These are phyloP conservation scores for Teratosphaeria pseudoeucalypti DNA, from an alignment of 2,329 filamentous ascomycete species.

Conservation along the genomic window DNA sequence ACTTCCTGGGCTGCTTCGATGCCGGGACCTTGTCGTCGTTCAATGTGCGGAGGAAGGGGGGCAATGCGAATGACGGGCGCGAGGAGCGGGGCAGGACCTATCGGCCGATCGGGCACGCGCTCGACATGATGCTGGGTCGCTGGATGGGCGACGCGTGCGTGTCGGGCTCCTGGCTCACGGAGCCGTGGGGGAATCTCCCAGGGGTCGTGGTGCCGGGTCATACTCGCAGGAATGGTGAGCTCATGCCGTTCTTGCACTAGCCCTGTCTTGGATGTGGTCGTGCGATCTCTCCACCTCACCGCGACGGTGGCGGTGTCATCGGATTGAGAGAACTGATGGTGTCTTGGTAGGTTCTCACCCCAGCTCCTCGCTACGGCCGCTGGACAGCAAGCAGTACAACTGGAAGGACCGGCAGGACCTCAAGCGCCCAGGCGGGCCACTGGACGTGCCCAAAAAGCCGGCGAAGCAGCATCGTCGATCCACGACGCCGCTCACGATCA, in stretches of 20 bases:
- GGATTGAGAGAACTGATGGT: too few relatives aligned
- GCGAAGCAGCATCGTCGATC: not conserved
- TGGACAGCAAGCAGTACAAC: not conserved
- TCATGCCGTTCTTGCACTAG: not conserved
- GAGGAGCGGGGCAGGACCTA: not conserved
- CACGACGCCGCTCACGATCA: not conserved
- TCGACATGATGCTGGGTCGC: not conserved
- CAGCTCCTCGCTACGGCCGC: not conserved
- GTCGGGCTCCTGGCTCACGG: not conserved
- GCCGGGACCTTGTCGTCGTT: not conserved
- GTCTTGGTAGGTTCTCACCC: not conserved
- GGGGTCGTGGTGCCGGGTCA: not conserved
- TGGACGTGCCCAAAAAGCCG: not conserved
- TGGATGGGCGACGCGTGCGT: not conserved
- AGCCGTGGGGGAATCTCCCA: not conserved
- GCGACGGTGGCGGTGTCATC: too few relatives aligned
- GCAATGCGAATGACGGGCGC: not conserved
- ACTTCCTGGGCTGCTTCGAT: not conserved
- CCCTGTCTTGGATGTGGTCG: not conserved
- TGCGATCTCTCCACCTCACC: not conserved
- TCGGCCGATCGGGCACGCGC: not conserved
- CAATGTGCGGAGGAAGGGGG: not conserved
- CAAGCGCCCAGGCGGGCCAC: not conserved
- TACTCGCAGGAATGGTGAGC: not conserved
- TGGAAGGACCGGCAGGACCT: not conserved